Percentiles rank a stretch among this genome's conserved stretches.
Conservation (phyloP, 2,329 filamentous ascomycete genomes). For the Pseudogymnoascus sp. region DNA sequence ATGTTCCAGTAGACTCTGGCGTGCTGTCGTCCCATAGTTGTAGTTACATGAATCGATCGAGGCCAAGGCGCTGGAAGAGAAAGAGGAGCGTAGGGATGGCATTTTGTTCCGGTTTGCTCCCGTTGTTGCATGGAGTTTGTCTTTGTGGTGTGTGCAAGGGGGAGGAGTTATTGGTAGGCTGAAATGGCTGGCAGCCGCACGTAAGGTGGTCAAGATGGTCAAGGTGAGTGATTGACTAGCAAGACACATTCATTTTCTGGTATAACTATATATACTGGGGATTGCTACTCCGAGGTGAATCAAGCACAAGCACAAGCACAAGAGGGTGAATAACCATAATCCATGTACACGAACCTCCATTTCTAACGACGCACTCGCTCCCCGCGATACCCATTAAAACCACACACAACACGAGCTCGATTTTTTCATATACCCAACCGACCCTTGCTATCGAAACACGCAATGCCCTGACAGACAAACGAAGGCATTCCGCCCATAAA, state of each 20-base stretch:
- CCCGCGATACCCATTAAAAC: slow-evolving; percentile 2
- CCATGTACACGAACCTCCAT: background rate
- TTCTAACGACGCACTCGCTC: background rate
- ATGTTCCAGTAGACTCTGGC: background rate
- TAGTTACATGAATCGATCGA: background rate
- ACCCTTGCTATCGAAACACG: background rate
- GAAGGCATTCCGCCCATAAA: background rate
- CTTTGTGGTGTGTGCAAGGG: background rate
- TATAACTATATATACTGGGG: background rate
- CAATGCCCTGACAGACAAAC: slow-evolving; percentile 10
- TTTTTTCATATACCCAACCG: slow-evolving; percentile 6
- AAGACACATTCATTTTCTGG: background rate
- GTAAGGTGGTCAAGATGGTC: background rate
- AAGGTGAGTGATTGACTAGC: background rate
- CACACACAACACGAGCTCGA: background rate
- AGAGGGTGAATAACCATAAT: background rate
- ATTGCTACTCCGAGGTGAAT: background rate
- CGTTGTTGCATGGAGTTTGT: background rate
- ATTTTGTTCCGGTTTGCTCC: background rate
- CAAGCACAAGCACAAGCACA: background rate
- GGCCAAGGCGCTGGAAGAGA: background rate
- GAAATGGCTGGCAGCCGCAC: background rate
- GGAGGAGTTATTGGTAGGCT: background rate
- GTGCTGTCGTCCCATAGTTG: background rate
- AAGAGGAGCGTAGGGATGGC: background rate